Evolutionary conservation across 108 stramenopile genomes (phyloP), one percentile per base, ranked within the genome.

Genomic region (Conticribra guillardii): DNA sequence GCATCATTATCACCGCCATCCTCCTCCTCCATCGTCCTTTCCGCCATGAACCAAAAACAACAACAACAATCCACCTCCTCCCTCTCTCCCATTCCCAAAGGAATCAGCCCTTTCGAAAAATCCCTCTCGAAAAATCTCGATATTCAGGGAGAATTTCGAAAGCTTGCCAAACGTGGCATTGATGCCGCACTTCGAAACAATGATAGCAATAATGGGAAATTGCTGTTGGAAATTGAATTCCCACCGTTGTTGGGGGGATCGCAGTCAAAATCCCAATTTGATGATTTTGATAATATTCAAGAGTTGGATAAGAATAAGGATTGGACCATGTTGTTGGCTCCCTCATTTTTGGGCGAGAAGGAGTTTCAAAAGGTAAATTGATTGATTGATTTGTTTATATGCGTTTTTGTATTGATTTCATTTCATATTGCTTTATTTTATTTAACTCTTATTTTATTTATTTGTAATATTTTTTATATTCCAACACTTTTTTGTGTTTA

Each of bases 271-370:
- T 77, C 79, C 8, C 86, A 86, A 61, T 95, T 95, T 75, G 94
- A 95, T 63, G 94, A 95, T 65, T 92, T 92, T 84, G 91, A 92
- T 69, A 95, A 95, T 68, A 77, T 95, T 14, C 86, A 89, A 65
- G 91, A 92, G 74, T 60, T 95, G 34, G 78, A 95, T 66, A 60
- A 74, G 60, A 95, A 95, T 71, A 85, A 80, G 41, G 91, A 91
- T 69, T 95, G 87, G 88, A 83, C 86, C 54, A 84, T 91, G 50
- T 74, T 83, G 47, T 68, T 81, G 56, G 67, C 84, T 0, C 85
- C 87, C 5, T 57, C 54, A 11, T 74, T 93, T 22, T 47, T 71
- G 29, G 69, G 76, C 19, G 65, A 81, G 4, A 4, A 51, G 32
- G 37, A 41, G 5, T 41, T 41, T 41, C 37, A 41, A 0, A 22